Evolutionary conservation across 768 basidiomycete species (phyloP), one percentile per base, ranked within the genome.

Genomic region (Rhizopogon vesiculosus): DNA sequence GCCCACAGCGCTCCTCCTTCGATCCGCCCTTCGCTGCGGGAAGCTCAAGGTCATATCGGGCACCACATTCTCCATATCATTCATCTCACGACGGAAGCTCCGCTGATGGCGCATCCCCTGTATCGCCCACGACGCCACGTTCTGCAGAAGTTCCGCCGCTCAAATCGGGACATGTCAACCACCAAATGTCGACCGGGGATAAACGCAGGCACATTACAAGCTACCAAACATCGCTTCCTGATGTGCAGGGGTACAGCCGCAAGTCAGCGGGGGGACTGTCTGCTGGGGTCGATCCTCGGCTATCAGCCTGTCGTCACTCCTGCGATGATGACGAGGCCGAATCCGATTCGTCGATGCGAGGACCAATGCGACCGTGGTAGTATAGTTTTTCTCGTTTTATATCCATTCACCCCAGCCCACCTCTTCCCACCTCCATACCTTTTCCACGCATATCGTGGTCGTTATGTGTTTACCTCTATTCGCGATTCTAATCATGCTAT

Each of bases 81-180:
- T 77, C 62, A 61, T 69, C 57, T 72, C 74, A 75, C 56, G 77
- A 76, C 49, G 74, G 72, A 22, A 71, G 73, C 60, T 82, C 82
- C 1, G 76, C 74, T 1, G 77, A 78, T 25, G 77, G 75, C 49
- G 69, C 77, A 3, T 85, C 83, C 10, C 82, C 83, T 5, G 70
- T 80, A 16, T 80, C 81, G 10, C 83, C 83, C 9, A 72, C 73
- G 3, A 84, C 83, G 9, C 82, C 83, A 40, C 79, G 74, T 50
- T 83, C 81, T 16, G 67, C 69, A 1, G 68, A 56, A 10, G 44
- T 58, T 18, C 48, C 60, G 22, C 58, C 61, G 18, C 57, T 61
- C 7, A 64, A 60, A 52, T 48, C 43, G 45, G 62, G 58, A 43
- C 59, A 59, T 25, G 52, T 58, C 7, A 56, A 57, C 35, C 53